phyloP scores from a whole-genome alignment of 768 basidiomycete genomes.

The Collybiopsis confluens region DNA sequence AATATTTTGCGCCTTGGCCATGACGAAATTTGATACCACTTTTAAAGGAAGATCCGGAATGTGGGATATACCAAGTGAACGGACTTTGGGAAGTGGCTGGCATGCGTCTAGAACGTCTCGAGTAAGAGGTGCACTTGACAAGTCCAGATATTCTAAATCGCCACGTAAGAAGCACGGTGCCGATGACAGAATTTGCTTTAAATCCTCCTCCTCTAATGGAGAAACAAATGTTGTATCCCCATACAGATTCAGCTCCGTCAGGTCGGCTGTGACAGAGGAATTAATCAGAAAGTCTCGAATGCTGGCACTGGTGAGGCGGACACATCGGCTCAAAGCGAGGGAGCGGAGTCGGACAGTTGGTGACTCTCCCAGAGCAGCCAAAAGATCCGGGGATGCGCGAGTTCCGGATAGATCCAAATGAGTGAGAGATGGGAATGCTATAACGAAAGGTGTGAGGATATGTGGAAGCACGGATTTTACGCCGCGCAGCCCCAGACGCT shows the following conservation, averaged over 20 bases:
- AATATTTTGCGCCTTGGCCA: constrained; percentile 62
- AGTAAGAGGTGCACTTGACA: constrained; percentile 80
- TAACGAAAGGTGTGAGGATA: constrained; percentile 66
- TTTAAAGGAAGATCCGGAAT: constrained; percentile 68
- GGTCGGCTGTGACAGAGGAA: constrained; percentile 54
- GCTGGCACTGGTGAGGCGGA: constrained; percentile 74
- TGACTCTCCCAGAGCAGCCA: constrained; percentile 61
- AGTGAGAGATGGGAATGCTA: constrained; percentile 81
- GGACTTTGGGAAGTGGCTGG: constrained; percentile 65
- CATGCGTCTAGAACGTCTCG: constrained; percentile 48
- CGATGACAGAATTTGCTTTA: constrained; percentile 57
- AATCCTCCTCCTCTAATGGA: constrained; percentile 62
- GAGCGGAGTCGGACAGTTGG: constrained; percentile 66
- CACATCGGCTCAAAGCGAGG: constrained; percentile 83
- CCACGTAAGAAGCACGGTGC: constrained; percentile 82
- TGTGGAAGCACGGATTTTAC: constrained; percentile 72
- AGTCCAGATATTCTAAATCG: constrained; percentile 79
- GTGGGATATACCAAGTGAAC: constrained; percentile 88
- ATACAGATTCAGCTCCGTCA: constrained; percentile 83
- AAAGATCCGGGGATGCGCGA: constrained; percentile 72
- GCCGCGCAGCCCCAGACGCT: constrained; percentile 76
- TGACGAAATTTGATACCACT: constrained; percentile 65
- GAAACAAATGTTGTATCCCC: constrained; percentile 83
- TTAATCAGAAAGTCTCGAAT: constrained; percentile 70
- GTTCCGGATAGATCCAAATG: constrained; percentile 92